Conservation (phyloP, 225 moss, liverwort and hornwort genomes). For the Takakia lepidozioides region DNA sequence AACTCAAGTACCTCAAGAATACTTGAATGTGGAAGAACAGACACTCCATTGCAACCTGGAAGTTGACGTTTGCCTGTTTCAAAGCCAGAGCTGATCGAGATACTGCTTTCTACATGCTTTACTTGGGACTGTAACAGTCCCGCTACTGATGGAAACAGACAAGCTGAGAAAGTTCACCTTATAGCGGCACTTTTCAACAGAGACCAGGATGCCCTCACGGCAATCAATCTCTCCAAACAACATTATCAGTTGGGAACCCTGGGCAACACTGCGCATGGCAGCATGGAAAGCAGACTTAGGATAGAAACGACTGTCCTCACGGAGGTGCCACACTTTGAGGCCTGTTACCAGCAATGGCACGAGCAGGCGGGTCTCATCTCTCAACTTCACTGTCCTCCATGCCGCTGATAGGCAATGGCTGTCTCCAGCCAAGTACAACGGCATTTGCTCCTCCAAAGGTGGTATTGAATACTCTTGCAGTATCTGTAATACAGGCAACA, state of each 20-base stretch:
- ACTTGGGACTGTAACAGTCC: too few relatives aligned
- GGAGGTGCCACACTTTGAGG: slow-evolving; percentile 38
- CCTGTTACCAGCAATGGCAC: slow-evolving; percentile 26
- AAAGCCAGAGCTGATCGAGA: too few relatives aligned
- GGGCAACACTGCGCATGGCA: slow-evolving; percentile 22
- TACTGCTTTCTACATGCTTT: too few relatives aligned
- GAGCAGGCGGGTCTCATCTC: slow-evolving; percentile 13
- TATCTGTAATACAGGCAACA: slow-evolving; percentile 11
- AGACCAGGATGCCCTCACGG: slow-evolving; percentile 20
- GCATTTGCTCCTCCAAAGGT: slow-evolving; percentile 10
- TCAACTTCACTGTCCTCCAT: slow-evolving; percentile 26
- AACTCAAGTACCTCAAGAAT: too few relatives aligned
- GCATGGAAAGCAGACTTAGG: slow-evolving; percentile 23
- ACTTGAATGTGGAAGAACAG: too few relatives aligned
- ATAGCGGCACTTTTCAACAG: slow-evolving; percentile 24
- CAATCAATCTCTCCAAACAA: slow-evolving; percentile 35
- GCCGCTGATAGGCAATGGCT: slow-evolving; percentile 43
- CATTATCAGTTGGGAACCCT: slow-evolving; percentile 24
- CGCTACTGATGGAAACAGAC: too few relatives aligned
- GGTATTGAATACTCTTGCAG: slow-evolving; percentile 20
- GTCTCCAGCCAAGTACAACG: slow-evolving; percentile 28
- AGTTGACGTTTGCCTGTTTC: too few relatives aligned
- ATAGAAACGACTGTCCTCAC: slow-evolving; percentile 29
- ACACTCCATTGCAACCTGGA: too few relatives aligned
- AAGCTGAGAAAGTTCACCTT: slow-evolving; percentile 3